Percentiles rank a stretch among this genome's conserved stretches.
phyloP scores from a whole-genome alignment of 306 rosid species.

The Vigna hirtella region DNA sequence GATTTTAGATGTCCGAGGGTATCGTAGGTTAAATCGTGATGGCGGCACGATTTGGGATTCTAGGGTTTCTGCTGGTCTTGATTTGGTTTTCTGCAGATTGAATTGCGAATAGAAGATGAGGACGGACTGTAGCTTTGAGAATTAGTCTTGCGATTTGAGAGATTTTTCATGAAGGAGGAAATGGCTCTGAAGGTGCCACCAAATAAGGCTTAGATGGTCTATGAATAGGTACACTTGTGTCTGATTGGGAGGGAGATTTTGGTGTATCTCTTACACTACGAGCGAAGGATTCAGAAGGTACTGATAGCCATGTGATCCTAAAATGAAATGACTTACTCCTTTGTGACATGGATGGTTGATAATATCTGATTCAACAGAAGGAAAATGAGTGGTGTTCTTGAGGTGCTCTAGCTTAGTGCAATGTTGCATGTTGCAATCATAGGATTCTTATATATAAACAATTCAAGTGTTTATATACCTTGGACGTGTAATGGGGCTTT shows the following conservation, averaged over 20 bases:
- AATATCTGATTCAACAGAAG: slow-evolving; percentile 24
- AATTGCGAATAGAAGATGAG: too few relatives aligned
- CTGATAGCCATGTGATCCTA: slow-evolving; percentile 67
- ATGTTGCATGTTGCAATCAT: slow-evolving; percentile 14
- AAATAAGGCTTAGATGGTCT: slow-evolving; percentile 47
- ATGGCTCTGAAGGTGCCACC: slow-evolving; percentile 19
- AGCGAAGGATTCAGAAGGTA: slow-evolving; percentile 40
- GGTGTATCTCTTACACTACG: slow-evolving; percentile 47
- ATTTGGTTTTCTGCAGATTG: too few relatives aligned
- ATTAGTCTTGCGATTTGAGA: too few relatives aligned
- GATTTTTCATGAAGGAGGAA: slow-evolving; percentile 5
- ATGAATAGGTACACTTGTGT: slow-evolving; percentile 45
- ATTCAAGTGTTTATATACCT: slow-evolving; percentile 53
- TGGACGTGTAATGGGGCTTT: slow-evolving; percentile 42
- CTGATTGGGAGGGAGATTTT: slow-evolving; percentile 43
- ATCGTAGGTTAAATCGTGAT: too few relatives aligned
- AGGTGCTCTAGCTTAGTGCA: slow-evolving; percentile 18
- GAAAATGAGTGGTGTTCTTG: not conserved
- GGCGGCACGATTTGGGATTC: too few relatives aligned
- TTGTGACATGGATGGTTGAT: slow-evolving; percentile 56
- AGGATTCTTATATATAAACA: slow-evolving; percentile 21
- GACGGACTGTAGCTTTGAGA: too few relatives aligned
- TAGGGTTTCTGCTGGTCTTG: too few relatives aligned
- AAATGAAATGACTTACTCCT: slow-evolving; percentile 59
- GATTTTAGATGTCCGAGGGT: too few relatives aligned